Evolutionary conservation across 192 early-diverging fungal species (phyloP).

Genomic region (Coemansia sp.): DNA sequence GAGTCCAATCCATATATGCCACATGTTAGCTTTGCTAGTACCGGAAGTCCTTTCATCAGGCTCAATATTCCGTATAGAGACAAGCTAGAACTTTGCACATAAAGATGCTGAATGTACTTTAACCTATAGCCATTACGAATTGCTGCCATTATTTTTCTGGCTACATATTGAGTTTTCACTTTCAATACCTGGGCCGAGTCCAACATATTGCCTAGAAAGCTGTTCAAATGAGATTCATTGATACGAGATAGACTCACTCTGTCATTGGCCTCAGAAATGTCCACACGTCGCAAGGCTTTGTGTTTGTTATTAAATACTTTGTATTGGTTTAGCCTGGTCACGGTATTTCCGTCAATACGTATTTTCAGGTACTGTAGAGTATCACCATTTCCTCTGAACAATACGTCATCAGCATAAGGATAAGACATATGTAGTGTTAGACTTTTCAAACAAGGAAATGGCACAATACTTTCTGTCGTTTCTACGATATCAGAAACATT

Average conservation of each 20-base stretch:
- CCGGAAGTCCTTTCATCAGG: neutral
- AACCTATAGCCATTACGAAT: neutral
- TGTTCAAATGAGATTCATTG: neutral
- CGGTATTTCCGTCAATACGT: neutral
- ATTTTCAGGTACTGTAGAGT: constrained; percentile 4
- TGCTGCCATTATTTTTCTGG: neutral
- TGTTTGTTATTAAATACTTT: neutral
- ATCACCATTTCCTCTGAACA: constrained; percentile 12
- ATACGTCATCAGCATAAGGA: constrained; percentile 7
- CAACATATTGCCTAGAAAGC: neutral
- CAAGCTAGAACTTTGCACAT: neutral
- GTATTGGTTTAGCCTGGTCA: neutral
- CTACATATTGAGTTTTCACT: no score
- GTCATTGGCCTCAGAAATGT: neutral
- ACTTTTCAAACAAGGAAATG: constrained; percentile 1
- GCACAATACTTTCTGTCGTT: neutral
- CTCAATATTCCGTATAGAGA: neutral
- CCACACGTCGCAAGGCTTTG: neutral
- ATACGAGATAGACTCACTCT: no score
- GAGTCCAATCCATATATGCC: neutral
- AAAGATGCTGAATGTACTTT: neutral
- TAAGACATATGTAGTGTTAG: neutral
- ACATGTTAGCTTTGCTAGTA: neutral
- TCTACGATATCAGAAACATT: no score
- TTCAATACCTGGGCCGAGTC: neutral